These are phyloP conservation scores for Sugiyamaella boreocaroliniensis DNA, from an alignment of 805 yeast genomes.

Conservation along the genomic window DNA sequence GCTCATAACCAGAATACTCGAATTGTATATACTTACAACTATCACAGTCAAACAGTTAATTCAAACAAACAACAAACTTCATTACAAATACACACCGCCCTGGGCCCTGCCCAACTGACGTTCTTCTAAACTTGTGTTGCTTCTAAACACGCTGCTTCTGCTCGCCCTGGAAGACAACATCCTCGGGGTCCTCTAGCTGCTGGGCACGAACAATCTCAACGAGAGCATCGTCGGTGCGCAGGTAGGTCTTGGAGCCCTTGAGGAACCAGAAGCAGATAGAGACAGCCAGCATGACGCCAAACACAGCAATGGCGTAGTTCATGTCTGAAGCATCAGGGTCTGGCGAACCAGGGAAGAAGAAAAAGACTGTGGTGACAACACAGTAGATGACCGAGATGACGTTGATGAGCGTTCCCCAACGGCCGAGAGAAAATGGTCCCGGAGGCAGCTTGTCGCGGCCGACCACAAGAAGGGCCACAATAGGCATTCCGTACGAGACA, in stretches of 20 bases:
- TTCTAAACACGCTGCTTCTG: neutral
- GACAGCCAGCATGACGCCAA: slow-evolving; percentile 25
- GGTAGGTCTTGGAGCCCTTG: slow-evolving; percentile 19
- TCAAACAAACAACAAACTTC: no score
- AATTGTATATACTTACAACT: no score
- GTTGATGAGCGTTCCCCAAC: slow-evolving; percentile 16
- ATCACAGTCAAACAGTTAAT: no score
- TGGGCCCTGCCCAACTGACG: no score
- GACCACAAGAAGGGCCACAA: slow-evolving; percentile 25
- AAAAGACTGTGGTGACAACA: slow-evolving; percentile 15
- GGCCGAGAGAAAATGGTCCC: slow-evolving; percentile 20
- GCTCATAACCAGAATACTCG: no score
- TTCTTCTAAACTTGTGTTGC: no score
- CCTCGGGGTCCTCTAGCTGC: slow-evolving; percentile 23
- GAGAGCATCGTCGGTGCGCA: slow-evolving; percentile 4
- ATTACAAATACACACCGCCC: no score
- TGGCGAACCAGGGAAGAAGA: slow-evolving; percentile 25
- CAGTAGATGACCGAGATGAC: slow-evolving; percentile 14
- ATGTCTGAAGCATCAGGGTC: slow-evolving; percentile 34
- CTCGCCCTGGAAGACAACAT: neutral
- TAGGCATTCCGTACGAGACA: slow-evolving; percentile 70
- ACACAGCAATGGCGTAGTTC: slow-evolving; percentile 62
- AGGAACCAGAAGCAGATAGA: slow-evolving; percentile 12
- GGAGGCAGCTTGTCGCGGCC: slow-evolving; percentile 17
- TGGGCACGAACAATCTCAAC: slow-evolving; percentile 34